Percentiles rank a stretch among this genome's conserved stretches.
Evolutionary conservation across 78 protist species (phyloP).

Genomic region (Isochrysis galbana): DNA sequence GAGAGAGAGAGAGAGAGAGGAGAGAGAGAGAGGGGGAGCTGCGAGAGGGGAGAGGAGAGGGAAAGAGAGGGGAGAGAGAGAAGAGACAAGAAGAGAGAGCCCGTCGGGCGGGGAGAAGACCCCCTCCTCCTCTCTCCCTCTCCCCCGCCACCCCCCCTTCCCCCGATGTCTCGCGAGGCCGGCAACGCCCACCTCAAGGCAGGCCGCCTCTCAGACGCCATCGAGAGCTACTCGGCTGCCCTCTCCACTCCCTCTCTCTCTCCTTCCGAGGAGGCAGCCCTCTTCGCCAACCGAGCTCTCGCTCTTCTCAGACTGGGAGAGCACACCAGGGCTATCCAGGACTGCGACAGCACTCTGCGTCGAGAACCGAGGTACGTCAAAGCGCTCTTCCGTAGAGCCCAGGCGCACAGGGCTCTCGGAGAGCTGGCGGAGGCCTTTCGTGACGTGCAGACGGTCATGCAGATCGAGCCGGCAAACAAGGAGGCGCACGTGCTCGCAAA

Average conservation of each 20-base stretch:
- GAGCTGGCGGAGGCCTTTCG: not conserved
- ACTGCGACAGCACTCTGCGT: not conserved
- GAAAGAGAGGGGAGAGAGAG: no score
- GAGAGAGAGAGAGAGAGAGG: no score
- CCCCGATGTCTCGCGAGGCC: not conserved
- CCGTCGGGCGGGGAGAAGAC: no score
- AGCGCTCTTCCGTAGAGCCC: not conserved
- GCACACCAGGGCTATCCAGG: not conserved
- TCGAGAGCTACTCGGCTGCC: not conserved
- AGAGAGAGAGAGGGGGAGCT: no score
- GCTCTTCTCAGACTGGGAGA: not conserved
- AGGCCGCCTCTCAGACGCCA: not conserved
- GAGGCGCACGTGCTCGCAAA: not conserved
- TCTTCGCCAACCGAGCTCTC: conserved; percentile 16
- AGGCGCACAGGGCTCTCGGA: not conserved
- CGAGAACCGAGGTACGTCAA: not conserved
- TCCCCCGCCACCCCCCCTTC: no score
- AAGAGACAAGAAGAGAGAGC: no score
- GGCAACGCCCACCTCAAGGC: not conserved
- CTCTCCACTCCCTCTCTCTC: not conserved
- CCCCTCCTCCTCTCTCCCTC: no score
- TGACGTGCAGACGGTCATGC: not conserved
- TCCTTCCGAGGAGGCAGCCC: not conserved
- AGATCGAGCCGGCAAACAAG: not conserved
- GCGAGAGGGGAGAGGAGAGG: no score